Percentiles rank a stretch among this genome's conserved stretches.
phyloP scores from a whole-genome alignment of 2,329 filamentous ascomycete genomes.

The Ophiostoma pallidulum region DNA sequence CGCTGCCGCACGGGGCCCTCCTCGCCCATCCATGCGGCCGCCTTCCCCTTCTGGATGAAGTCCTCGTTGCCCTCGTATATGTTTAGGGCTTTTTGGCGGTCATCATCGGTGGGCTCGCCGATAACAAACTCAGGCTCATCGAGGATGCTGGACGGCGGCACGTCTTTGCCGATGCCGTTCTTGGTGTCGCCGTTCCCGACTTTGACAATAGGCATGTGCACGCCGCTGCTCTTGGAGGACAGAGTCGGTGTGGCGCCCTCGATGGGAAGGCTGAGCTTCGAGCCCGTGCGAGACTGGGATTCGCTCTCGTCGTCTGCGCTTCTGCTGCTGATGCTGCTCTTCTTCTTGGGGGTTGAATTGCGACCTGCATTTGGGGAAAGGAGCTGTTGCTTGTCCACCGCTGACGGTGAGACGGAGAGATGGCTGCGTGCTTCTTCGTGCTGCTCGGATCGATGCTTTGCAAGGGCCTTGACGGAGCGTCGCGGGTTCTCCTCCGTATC shows the following conservation, averaged over 20 bases:
- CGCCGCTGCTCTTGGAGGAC: slow-evolving; percentile 21
- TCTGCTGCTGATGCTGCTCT: neutral
- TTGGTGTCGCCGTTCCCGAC: slow-evolving; percentile 25
- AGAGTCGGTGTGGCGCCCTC: slow-evolving; percentile 30
- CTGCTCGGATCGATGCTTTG: slow-evolving; percentile 4
- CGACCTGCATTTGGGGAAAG: slow-evolving; percentile 1
- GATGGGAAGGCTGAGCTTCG: slow-evolving; percentile 34
- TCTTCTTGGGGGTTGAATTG: slow-evolving; percentile 2
- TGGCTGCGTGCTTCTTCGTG: neutral
- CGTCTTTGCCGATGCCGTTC: neutral
- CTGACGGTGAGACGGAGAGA: slow-evolving; percentile 15
- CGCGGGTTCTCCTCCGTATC: slow-evolving; percentile 35
- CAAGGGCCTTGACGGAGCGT: slow-evolving; percentile 12
- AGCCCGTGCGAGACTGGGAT: slow-evolving; percentile 19
- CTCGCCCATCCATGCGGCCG: slow-evolving; percentile 83
- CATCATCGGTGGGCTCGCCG: slow-evolving; percentile 55
- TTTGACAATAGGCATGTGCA: slow-evolving; percentile 32
- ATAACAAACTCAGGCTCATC: slow-evolving; percentile 51
- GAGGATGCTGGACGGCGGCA: slow-evolving; percentile 29
- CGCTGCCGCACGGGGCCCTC: slow-evolving; percentile 50
- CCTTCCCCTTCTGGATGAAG: slow-evolving; percentile 67
- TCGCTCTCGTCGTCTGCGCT: slow-evolving; percentile 26
- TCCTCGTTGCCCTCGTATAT: slow-evolving; percentile 82
- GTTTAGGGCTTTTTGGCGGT: slow-evolving; percentile 66
- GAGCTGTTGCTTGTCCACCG: neutral